Percentiles rank a stretch among this genome's conserved stretches.
phyloP scores from a whole-genome alignment of 2,329 filamentous ascomycete genomes.

The Alternaria hordeiaustralica region DNA sequence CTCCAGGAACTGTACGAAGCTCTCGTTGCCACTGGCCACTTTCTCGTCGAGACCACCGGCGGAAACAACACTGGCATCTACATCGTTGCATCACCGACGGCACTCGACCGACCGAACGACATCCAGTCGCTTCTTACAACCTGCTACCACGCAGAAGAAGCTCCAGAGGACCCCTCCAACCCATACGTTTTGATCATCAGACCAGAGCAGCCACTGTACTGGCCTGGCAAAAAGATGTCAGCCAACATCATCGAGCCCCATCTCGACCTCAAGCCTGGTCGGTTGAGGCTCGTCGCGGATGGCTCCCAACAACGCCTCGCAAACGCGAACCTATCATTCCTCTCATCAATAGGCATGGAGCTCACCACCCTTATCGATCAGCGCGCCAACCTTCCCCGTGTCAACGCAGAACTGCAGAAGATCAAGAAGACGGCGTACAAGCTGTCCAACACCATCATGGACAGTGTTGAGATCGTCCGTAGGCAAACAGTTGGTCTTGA shows the following conservation, averaged over 20 bases:
- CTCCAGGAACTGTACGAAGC: constrained; percentile 81
- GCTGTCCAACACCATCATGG: constrained; percentile 97
- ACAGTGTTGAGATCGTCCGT: constrained; percentile 92
- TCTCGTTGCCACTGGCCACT: constrained; percentile 82
- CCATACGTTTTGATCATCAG: constrained; percentile 86
- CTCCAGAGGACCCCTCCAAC: constrained; percentile 74
- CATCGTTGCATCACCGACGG: constrained; percentile 81
- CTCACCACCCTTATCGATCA: constrained; percentile 91
- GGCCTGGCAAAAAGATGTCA: constrained; percentile 79
- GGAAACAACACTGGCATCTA: constrained; percentile 76
- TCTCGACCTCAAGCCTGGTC: constrained; percentile 84
- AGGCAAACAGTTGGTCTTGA: constrained; percentile 83
- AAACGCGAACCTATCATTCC: constrained; percentile 78
- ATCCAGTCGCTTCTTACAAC: constrained; percentile 86
- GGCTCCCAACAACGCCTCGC: constrained; percentile 80
- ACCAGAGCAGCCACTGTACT: constrained; percentile 78
- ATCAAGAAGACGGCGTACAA: constrained; percentile 97
- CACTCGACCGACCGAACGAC: constrained; percentile 77
- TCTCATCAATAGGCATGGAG: constrained; percentile 80
- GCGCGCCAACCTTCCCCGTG: constrained; percentile 88
- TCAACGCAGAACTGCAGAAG: constrained; percentile 88
- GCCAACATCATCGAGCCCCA: constrained; percentile 77
- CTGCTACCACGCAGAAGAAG: constrained; percentile 73
- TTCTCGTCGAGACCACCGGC: constrained; percentile 75
- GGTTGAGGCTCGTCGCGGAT: constrained; percentile 86